A percentile compares a stretch with the other conserved stretches of the same genome.
phyloP scores from a whole-genome alignment of 2,329 filamentous ascomycete genomes.

The Hymenoscyphus albidus region DNA sequence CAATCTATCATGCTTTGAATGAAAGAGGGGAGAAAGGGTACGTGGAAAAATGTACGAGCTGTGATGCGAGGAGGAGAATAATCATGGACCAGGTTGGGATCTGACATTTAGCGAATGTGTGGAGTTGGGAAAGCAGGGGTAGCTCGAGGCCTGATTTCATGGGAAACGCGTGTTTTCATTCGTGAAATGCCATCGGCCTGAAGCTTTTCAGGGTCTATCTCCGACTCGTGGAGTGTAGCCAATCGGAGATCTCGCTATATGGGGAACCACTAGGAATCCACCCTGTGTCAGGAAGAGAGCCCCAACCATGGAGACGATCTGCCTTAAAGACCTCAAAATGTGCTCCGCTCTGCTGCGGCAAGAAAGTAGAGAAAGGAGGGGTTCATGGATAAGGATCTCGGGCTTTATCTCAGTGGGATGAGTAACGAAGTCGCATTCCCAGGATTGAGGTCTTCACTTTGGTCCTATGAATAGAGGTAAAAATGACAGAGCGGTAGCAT shows the following conservation, averaged over 20 bases:
- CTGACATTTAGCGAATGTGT: neutral
- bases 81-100: neutral
- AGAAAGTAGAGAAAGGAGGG: neutral
- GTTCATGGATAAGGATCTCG: neutral
- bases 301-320: neutral
- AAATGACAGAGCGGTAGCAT: neutral
- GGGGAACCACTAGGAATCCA: neutral
- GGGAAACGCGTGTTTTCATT: neutral
- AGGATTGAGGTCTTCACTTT: neutral
- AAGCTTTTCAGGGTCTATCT: neutral
- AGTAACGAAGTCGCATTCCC: neutral
- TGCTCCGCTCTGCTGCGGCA: neutral
- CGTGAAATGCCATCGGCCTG: neutral
- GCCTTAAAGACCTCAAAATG: neutral
- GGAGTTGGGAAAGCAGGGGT: neutral
- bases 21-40: neutral
- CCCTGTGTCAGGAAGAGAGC: neutral
- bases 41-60: neutral
- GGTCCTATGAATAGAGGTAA: neutral
- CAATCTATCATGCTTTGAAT: neutral
- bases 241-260: neutral
- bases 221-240: neutral
- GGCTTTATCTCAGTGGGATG: neutral
- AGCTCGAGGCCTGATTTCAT: neutral
- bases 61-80: slow-evolving; percentile 1